Evolutionary conservation across 352 stramenopile genomes (phyloP).

Genomic region (Phytophthora melonis): DNA sequence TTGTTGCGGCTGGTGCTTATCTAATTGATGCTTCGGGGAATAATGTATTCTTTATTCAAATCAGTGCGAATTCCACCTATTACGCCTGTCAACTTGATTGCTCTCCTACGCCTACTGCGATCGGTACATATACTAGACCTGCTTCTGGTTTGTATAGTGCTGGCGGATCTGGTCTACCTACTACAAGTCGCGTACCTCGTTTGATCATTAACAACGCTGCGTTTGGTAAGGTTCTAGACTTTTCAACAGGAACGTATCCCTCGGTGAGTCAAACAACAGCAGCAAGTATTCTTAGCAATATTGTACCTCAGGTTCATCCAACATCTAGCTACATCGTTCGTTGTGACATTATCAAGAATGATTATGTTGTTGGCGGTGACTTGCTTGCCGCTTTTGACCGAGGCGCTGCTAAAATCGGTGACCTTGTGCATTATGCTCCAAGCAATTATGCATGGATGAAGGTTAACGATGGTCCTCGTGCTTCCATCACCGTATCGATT

Average conservation of each 20-base stretch:
- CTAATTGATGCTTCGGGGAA: not conserved
- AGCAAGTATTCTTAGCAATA: not conserved
- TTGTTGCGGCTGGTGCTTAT: not conserved
- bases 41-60: not conserved
- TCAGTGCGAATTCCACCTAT: not conserved
- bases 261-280: not conserved
- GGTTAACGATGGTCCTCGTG: not conserved
- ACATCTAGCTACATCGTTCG: not conserved
- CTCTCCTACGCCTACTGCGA: not conserved
- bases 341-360: not conserved
- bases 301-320: not conserved
- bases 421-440: not conserved
- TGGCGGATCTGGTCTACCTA: not conserved
- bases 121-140: not conserved
- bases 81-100: not conserved
- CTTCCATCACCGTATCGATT: not conserved
- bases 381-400: not conserved
- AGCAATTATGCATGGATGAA: not conserved
- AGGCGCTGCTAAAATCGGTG: not conserved
- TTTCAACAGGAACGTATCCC: not conserved
- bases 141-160: not conserved
- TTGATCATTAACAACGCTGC: not conserved
- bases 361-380: not conserved
- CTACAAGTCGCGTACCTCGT: not conserved
- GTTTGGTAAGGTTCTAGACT: not conserved